Percentiles rank a stretch among this genome's conserved stretches.
These are phyloP conservation scores for Pistacia integerrima DNA, from an alignment of 345 rosid species.

Conservation along the genomic window DNA sequence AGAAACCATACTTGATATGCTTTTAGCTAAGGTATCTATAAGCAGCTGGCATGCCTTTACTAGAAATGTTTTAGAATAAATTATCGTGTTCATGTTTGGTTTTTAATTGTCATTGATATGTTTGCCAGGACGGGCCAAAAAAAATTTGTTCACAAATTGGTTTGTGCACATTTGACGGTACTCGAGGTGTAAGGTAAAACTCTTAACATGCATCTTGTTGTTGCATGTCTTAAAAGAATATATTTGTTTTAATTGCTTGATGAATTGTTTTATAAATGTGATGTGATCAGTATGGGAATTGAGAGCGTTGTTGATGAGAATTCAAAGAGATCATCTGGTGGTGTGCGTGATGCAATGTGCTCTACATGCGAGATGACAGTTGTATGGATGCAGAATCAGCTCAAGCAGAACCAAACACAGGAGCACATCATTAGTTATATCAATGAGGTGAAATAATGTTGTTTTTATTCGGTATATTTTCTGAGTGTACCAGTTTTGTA, in stretches of 20 bases:
- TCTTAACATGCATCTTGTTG: neutral
- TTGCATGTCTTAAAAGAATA: neutral
- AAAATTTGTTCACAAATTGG: conserved; percentile 67
- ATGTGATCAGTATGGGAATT: conserved; percentile 52
- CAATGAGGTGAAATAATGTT: conserved; percentile 42
- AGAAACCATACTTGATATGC: conserved; percentile 51
- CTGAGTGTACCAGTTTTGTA: neutral
- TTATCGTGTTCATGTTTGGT: neutral
- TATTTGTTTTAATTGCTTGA: neutral
- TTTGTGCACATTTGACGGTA: conserved; percentile 63
- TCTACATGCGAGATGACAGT: conserved; percentile 69
- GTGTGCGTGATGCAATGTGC: conserved; percentile 49
- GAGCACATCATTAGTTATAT: conserved; percentile 52
- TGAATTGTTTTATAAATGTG: conserved; percentile 3
- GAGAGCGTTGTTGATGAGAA: conserved; percentile 55
- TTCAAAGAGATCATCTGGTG: conserved; percentile 29
- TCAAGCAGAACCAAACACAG: conserved; percentile 56
- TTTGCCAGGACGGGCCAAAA: conserved; percentile 51
- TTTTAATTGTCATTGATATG: conserved; percentile 4
- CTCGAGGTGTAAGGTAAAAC: conserved; percentile 54
- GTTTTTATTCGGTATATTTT: conserved; percentile 11
- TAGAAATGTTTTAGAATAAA: neutral
- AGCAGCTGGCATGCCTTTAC: neutral
- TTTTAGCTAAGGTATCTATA: conserved; percentile 45
- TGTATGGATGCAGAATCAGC: conserved; percentile 68